Evolutionary conservation across 2,329 filamentous ascomycete genomes (phyloP).

Genomic region (Aspergillus quadricinctus): DNA sequence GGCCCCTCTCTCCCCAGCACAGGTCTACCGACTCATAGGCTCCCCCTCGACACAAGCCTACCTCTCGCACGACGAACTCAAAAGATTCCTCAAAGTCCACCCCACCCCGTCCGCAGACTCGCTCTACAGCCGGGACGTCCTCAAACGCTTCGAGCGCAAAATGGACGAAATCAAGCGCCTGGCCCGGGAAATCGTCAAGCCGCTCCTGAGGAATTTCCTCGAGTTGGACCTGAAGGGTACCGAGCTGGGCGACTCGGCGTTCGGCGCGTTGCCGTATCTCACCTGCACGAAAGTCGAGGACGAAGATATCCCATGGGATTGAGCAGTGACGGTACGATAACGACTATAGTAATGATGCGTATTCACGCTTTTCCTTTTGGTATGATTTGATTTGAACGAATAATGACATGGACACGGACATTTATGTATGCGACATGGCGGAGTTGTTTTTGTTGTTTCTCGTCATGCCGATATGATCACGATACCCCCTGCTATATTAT

Average conservation of each 20-base stretch:
- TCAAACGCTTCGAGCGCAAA: constrained; percentile 78
- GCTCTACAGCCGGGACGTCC: constrained; percentile 78
- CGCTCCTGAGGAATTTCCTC: constrained; percentile 78
- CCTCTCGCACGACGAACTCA: constrained; percentile 80
- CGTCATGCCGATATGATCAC: constrained; percentile 3
- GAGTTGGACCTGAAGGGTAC: constrained; percentile 65
- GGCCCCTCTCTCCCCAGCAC: constrained; percentile 47
- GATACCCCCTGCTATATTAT: neutral
- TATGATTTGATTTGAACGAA: constrained; percentile 10
- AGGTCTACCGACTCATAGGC: constrained; percentile 74
- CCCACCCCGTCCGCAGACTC: constrained; percentile 53
- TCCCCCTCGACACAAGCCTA: constrained; percentile 59
- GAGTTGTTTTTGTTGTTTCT: neutral
- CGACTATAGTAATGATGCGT: neutral
- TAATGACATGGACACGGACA: neutral
- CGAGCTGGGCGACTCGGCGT: constrained; percentile 35
- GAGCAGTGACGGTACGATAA: constrained; percentile 6
- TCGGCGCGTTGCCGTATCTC: constrained; percentile 55
- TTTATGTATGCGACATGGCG: neutral
- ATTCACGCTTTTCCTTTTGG: constrained; percentile 3
- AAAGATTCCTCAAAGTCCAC: constrained; percentile 78
- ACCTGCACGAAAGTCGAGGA: constrained; percentile 62
- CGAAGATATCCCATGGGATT: constrained; percentile 60
- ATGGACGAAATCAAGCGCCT: constrained; percentile 84
- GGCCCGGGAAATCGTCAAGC: constrained; percentile 76